These are phyloP conservation scores for Hypsizygus marmoreus DNA, from an alignment of 768 basidiomycete genomes.

Conservation along the genomic window DNA sequence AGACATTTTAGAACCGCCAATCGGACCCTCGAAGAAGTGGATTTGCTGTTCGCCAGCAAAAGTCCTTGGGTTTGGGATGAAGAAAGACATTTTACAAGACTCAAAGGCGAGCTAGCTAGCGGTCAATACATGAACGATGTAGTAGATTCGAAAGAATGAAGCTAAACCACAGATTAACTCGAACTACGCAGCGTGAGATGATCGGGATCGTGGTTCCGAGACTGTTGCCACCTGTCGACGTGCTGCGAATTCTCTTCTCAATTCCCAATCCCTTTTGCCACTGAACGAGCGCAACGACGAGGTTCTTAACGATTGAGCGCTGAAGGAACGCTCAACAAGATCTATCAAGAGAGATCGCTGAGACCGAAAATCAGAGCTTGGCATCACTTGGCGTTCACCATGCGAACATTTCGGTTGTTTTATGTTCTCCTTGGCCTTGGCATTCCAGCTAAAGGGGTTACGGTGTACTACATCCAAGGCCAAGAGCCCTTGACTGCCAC, in stretches of 20 bases:
- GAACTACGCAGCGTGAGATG: too few species aligned
- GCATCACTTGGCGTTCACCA: conserved; percentile 11
- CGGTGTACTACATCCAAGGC: conserved; percentile 36
- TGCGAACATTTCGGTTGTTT: too few species aligned
- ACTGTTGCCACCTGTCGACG: too few species aligned
- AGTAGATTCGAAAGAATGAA: conserved; percentile 9
- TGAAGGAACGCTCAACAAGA: too few species aligned
- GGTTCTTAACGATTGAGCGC: too few species aligned
- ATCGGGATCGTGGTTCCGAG: too few species aligned
- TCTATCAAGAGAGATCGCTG: too few species aligned
- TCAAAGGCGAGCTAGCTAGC: conserved; percentile 33
- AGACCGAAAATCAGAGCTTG: too few species aligned
- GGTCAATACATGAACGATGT: conserved; percentile 20
- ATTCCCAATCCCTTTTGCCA: too few species aligned
- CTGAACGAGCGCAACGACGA: too few species aligned
- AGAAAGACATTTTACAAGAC: conserved; percentile 37
- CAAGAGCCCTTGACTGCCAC: conserved; percentile 26
- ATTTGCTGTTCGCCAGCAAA: conserved; percentile 43
- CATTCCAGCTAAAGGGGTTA: conserved; percentile 31
- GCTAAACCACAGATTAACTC: not conserved
- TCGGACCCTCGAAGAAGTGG: conserved; percentile 47
- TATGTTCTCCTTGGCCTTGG: too few species aligned
- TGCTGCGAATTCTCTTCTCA: too few species aligned
- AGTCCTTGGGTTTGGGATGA: conserved; percentile 49
- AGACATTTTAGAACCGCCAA: conserved; percentile 31